Evolutionary conservation across 2,329 filamentous ascomycete species (phyloP).

Genomic region (Fusarium pseudonygamai): DNA sequence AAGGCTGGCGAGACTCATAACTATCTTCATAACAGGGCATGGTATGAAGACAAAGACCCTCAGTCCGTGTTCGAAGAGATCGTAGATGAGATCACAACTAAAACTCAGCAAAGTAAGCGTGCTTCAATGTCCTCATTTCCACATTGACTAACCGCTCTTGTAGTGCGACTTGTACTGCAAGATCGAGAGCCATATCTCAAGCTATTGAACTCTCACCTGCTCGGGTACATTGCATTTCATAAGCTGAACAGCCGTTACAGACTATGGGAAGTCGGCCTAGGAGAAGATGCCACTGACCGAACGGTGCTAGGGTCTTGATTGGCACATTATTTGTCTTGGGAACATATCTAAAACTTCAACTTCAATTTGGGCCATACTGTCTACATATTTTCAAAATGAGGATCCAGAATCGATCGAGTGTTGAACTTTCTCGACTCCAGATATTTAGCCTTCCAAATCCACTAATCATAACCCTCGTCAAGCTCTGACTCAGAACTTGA

Average conservation of each 20-base stretch:
- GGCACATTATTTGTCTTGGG: fast-evolving
- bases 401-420: fast-evolving
- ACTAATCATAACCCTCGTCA: too few relatives aligned
- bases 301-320: not conserved
- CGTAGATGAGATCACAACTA: too few relatives aligned
- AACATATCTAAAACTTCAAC: fast-evolving
- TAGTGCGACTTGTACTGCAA: too few relatives aligned
- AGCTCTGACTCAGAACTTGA: fast-evolving
- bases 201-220: not conserved
- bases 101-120: too few relatives aligned
- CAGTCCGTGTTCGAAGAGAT: too few relatives aligned
- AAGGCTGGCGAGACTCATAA: too few relatives aligned
- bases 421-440: fast-evolving
- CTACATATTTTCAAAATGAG: fast-evolving
- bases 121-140: fast-evolving
- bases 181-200: not conserved
- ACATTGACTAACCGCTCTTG: too few relatives aligned
- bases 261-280: conserved; percentile 1
- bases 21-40: too few relatives aligned
- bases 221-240: conserved; percentile 4
- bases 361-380: not conserved
- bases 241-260: not conserved
- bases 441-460: not conserved
- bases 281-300: not conserved
- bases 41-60: too few relatives aligned